Percentiles rank a stretch among this genome's conserved stretches.
Conservation (phyloP, 371 early-diverging fungal genomes). For the Syncephalastrum monosporum region DNA sequence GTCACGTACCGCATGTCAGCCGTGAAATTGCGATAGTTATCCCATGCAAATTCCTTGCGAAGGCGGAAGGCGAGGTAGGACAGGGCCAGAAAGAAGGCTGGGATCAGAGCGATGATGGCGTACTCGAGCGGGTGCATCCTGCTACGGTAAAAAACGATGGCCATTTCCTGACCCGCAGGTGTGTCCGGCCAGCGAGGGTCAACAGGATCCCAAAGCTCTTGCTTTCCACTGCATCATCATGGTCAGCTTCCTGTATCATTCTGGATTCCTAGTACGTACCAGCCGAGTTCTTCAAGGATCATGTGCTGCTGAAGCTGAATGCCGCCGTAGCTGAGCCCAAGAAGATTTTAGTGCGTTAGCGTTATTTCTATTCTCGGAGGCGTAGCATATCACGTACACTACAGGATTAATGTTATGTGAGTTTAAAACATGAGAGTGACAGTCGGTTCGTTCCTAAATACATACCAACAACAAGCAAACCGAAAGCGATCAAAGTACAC, state of each 20-base stretch:
- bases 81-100: constrained; percentile 39
- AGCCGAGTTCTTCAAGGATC: constrained; percentile 47
- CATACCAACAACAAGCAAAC: constrained; percentile 45
- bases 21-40: constrained; percentile 51
- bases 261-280: constrained; percentile 21
- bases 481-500: constrained; percentile 37
- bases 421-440: too few relatives aligned
- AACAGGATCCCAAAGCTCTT: constrained; percentile 23
- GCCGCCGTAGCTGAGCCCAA: constrained; percentile 37
- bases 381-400: too few relatives aligned
- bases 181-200: constrained; percentile 30
- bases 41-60: constrained; percentile 54
- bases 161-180: constrained; percentile 23
- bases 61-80: constrained; percentile 41
- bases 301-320: constrained; percentile 53
- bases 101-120: constrained; percentile 51
- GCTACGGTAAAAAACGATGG: constrained; percentile 29
- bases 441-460: too few relatives aligned
- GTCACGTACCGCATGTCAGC: constrained; percentile 44
- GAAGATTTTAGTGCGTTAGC: too few relatives aligned
- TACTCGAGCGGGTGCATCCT: constrained; percentile 49
- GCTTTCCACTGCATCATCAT: constrained; percentile 16
- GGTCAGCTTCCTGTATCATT: background rate
- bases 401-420: too few relatives aligned
- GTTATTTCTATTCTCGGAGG: too few relatives aligned